Evolutionary conservation across 495 filamentous ascomycete genomes (phyloP), one percentile per base, ranked within the genome.

Genomic region (Xylaria grammica): DNA sequence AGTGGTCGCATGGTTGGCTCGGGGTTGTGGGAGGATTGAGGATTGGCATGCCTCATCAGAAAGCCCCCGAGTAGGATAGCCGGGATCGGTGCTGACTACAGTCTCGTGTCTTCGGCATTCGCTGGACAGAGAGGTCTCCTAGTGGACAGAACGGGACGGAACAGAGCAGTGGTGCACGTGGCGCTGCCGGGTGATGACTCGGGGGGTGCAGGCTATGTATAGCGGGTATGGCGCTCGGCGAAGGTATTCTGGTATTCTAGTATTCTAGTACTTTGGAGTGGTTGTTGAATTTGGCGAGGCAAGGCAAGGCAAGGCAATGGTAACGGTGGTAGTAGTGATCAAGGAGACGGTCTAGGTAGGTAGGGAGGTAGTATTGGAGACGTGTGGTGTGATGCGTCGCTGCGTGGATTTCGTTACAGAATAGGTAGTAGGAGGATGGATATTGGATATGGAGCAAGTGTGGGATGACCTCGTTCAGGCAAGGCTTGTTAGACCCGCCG

Each of bases 11-110:
- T 65, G 48, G 45, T 57, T 54, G 63, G 56, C 55, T 60, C 48
- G 56, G 36, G 56, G 26, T 29, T 54, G 45, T 17, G 56, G 63
- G 32, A 34, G 45, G 38, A 60, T 59, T 59, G 38, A 36, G 63
- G 63, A 54, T 65, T 65, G 63, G 63, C 63, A 65, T 65, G 54
- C 63, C 63, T 65, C 63, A 65, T 65, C 63, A 65, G 24, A 52
- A 54, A 53, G 46, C 56, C 46, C 49, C 63, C 55, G 36, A 24
- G 55, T 29, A 65, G 56, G 36, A 65, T 45, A 54, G 49, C 56
- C 56, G 55, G 51, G 46, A 46, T 52, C 63, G 54, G 53, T 50
- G 49, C 55, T 65, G 63, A 42, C 63, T 45, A 48, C 45, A 51
- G 53, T 50, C 63, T 65, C 63, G 63, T 65, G 29, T 60, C 38